These are phyloP conservation scores for Pseudogymnoascus sp. DNA, from an alignment of 2,329 filamentous ascomycete species.

Conservation along the genomic window DNA sequence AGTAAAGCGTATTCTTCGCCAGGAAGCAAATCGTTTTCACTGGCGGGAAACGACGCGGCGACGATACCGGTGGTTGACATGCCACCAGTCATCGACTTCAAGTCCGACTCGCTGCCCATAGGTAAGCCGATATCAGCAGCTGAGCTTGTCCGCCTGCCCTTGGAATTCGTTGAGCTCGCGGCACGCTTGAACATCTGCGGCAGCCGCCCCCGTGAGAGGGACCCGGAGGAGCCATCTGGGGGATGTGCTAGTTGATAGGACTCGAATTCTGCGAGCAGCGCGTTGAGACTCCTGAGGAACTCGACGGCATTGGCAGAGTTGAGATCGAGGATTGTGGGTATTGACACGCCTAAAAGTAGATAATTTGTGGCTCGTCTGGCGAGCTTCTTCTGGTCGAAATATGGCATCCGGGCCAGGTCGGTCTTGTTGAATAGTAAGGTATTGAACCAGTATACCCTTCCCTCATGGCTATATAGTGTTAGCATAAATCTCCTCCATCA, in stretches of 20 bases:
- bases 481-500: background rate
- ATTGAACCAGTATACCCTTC: conserved; percentile 96
- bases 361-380: conserved; percentile 88
- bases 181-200: conserved; percentile 74
- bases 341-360: conserved; percentile 81
- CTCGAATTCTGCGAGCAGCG: conserved; percentile 84
- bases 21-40: conserved; percentile 58
- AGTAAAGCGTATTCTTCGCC: conserved; percentile 85
- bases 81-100: conserved; percentile 34
- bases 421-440: conserved; percentile 82
- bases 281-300: conserved; percentile 78
- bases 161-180: conserved; percentile 38
- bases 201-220: conserved; percentile 67
- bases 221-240: conserved; percentile 61
- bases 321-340: conserved; percentile 83
- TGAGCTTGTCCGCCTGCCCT: conserved; percentile 47
- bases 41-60: conserved; percentile 40
- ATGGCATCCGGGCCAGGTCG: conserved; percentile 74
- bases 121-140: conserved; percentile 51
- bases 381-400: conserved; percentile 75
- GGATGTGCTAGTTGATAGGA: conserved; percentile 83
- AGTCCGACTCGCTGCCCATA: conserved; percentile 37
- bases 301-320: conserved; percentile 72
- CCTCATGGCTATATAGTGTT: conserved; percentile 63
- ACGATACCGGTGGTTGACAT: conserved; percentile 30